A percentile compares a stretch with the other conserved stretches of the same genome.
These are phyloP conservation scores for Lachancea lanzarotensis DNA, from an alignment of 805 yeast genomes.

Conservation along the genomic window DNA sequence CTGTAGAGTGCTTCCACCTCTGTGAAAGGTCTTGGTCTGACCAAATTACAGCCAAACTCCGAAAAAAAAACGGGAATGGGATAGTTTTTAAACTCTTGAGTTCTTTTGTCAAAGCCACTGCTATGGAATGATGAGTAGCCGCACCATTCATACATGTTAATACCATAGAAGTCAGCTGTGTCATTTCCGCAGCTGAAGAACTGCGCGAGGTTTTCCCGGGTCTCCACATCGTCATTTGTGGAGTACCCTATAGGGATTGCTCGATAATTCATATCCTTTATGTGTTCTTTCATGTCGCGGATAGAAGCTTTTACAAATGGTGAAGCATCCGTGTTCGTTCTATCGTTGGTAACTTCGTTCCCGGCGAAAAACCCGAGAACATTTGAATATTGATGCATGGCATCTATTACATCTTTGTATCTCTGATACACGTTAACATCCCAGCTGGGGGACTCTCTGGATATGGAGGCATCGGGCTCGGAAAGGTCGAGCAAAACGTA, in stretches of 20 bases:
- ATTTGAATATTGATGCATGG: constrained; percentile 69
- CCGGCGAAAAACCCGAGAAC: constrained; percentile 95
- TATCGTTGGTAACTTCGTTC: constrained; percentile 88
- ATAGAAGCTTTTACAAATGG: constrained; percentile 95
- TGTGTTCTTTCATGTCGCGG: constrained; percentile 79
- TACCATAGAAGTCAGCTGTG: constrained; percentile 70
- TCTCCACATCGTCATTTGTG: constrained; percentile 78
- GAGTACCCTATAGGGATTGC: constrained; percentile 90
- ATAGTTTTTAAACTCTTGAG: constrained; percentile 53
- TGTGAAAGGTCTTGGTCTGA: constrained; percentile 62
- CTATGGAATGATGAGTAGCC: constrained; percentile 53
- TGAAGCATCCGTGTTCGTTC: constrained; percentile 78
- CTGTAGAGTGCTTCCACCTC: constrained; percentile 64
- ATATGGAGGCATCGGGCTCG: constrained; percentile 73
- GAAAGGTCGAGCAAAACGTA: constrained; percentile 87
- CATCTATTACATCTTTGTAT: constrained; percentile 77
- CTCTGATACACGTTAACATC: constrained; percentile 61
- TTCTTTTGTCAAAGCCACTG: constrained; percentile 63
- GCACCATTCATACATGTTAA: constrained; percentile 88
- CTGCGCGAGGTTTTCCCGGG: constrained; percentile 72
- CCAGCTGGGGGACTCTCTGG: constrained; percentile 76
- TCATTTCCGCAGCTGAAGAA: constrained; percentile 77
- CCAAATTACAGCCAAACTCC: constrained; percentile 71
- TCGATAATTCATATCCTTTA: constrained; percentile 55
- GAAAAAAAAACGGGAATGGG: constrained; percentile 74